These are phyloP conservation scores for Erucastrum elatum DNA, from an alignment of 345 rosid genomes.

Conservation along the genomic window DNA sequence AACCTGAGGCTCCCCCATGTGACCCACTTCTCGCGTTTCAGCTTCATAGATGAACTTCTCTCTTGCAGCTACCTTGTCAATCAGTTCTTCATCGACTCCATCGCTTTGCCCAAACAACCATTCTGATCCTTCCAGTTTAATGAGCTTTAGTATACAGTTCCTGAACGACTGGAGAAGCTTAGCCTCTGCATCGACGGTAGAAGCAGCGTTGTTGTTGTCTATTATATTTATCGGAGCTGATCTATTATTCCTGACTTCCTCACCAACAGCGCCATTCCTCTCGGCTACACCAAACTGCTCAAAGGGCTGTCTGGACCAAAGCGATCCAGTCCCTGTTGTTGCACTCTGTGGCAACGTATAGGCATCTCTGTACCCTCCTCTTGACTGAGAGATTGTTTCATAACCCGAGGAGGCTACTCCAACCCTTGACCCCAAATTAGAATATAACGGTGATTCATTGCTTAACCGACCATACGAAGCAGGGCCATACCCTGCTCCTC, in stretches of 20 bases:
- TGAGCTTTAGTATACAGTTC: conserved; percentile 67
- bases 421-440: conserved; percentile 52
- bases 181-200: conserved; percentile 63
- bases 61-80: conserved; percentile 87
- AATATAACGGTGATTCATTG: conserved; percentile 52
- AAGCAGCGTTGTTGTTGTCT: conserved; percentile 46
- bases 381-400: conserved; percentile 55
- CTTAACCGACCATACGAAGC: conserved; percentile 50
- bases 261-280: conserved; percentile 50
- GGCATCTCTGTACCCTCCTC: conserved; percentile 51
- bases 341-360: conserved; percentile 44
- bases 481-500: conserved; percentile 45
- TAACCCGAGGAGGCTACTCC: conserved; percentile 49
- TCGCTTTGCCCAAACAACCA: conserved; percentile 87
- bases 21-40: conserved; percentile 65
- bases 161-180: conserved; percentile 84
- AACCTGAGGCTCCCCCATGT: conserved; percentile 52
- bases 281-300: conserved; percentile 95
- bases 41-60: conserved; percentile 74
- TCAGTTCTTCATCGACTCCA: conserved; percentile 89
- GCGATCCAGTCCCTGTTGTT: conserved; percentile 59
- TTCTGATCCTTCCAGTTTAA: conserved; percentile 90
- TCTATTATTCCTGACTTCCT: conserved; percentile 49
- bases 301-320: conserved; percentile 95
- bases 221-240: conserved; percentile 42